Percentiles rank a stretch among this genome's conserved stretches.
Evolutionary conservation across 306 rosid species (phyloP).

Genomic region (Prinsepia uniflora): DNA sequence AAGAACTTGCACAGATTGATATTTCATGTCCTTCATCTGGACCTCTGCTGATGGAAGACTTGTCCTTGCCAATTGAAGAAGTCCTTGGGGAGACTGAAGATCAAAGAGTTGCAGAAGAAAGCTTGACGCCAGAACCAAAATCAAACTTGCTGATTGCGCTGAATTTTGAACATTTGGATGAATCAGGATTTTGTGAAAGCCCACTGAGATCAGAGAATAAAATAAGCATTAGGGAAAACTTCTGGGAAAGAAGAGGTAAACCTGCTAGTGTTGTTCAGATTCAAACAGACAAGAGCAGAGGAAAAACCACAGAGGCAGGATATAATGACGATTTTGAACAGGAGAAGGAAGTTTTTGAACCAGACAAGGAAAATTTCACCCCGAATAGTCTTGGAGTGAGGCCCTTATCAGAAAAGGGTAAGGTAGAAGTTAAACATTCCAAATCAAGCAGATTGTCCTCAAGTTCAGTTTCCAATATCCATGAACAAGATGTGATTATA

Average conservation of each 20-base stretch:
- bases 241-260: conserved; percentile 71
- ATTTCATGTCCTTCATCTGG: not conserved
- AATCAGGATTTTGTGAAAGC: conserved; percentile 23
- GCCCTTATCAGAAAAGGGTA: conserved; percentile 46
- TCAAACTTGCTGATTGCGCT: conserved; percentile 7
- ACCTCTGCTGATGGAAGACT: not conserved
- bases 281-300: conserved; percentile 39
- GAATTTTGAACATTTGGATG: conserved; percentile 24
- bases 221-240: conserved; percentile 26
- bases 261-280: conserved; percentile 50
- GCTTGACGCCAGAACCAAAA: conserved; percentile 17
- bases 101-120: conserved; percentile 22
- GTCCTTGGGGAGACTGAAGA: conserved; percentile 18
- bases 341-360: conserved; percentile 51
- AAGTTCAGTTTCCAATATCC: conserved; percentile 26
- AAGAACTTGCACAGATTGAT: conserved; percentile 28
- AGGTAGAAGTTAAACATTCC: conserved; percentile 33
- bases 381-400: conserved; percentile 42
- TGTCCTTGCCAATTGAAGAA: conserved; percentile 15
- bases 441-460: conserved; percentile 27
- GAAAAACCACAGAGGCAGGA: conserved; percentile 14
- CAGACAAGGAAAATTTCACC: conserved; percentile 65
- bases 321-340: conserved; percentile 27
- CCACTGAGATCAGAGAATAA: conserved; percentile 25
- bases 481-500: conserved; percentile 30